Evolutionary conservation across 371 early-diverging fungal species (phyloP).

Genomic region (Mortierella sp.): DNA sequence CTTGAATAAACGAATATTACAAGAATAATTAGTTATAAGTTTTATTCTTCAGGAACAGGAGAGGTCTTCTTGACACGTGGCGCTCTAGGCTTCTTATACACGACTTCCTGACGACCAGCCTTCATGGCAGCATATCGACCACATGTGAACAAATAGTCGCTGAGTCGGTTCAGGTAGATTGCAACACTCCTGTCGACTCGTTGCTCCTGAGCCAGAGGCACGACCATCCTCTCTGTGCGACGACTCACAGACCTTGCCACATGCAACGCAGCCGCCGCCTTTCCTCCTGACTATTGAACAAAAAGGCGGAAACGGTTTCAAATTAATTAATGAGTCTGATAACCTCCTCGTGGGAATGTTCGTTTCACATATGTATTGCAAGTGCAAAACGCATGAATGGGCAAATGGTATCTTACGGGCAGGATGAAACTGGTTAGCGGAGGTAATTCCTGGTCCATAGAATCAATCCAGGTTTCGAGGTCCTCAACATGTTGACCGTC

Average conservation of each 20-base stretch:
- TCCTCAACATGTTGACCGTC: slow-evolving; percentile 68
- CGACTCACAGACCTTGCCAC: slow-evolving; percentile 87
- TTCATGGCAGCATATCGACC: slow-evolving; percentile 83
- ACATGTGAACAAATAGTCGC: slow-evolving; percentile 91
- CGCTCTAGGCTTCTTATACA: slow-evolving; percentile 65
- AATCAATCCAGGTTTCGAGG: slow-evolving; percentile 92
- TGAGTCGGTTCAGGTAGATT: slow-evolving; percentile 84
- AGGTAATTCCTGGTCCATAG: slow-evolving; percentile 76
- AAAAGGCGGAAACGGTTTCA: background rate
- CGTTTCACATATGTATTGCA: too few species aligned
- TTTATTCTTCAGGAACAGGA: slow-evolving; percentile 11
- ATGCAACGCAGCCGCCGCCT: slow-evolving; percentile 75
- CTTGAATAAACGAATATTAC: background rate
- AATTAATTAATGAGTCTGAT: background rate
- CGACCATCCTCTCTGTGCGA: slow-evolving; percentile 87
- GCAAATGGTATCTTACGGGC: slow-evolving; percentile 64
- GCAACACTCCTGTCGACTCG: slow-evolving; percentile 72
- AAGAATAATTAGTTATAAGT: background rate
- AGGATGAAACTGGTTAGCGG: slow-evolving; percentile 86
- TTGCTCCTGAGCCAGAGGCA: slow-evolving; percentile 75
- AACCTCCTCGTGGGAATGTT: background rate
- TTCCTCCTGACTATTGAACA: slow-evolving; percentile 77
- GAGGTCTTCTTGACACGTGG: slow-evolving; percentile 33
- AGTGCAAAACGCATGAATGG: background rate
- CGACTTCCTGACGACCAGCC: slow-evolving; percentile 73